Conservation (phyloP, 1,139 yeast genomes). For the Yamadazyma dendronema region DNA sequence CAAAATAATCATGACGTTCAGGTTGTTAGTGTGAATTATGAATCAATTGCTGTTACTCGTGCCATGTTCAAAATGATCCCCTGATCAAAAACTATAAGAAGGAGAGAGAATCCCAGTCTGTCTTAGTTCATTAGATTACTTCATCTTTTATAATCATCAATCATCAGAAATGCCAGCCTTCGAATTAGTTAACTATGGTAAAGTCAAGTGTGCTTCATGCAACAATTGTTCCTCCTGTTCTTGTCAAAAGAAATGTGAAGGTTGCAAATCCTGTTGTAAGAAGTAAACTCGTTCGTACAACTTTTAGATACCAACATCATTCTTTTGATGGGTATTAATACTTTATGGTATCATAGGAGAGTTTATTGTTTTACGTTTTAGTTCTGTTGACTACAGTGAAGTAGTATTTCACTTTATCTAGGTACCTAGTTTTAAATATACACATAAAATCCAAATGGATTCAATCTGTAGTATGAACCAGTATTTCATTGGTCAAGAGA, state of each 20-base stretch:
- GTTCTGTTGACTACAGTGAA: not conserved
- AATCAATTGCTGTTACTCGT: no score
- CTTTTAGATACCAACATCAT: not conserved
- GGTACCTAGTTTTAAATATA: not conserved
- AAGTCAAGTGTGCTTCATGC: conserved; percentile 13
- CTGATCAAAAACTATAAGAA: conserved; percentile 1
- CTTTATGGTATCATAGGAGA: not conserved
- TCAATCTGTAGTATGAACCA: no score
- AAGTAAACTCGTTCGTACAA: conserved; percentile 3
- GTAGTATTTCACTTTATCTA: not conserved
- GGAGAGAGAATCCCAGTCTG: not conserved
- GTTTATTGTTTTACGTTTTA: not conserved
- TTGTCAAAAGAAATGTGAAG: conserved; percentile 14
- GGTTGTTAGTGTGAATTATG: no score
- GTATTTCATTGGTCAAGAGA: no score
- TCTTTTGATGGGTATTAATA: not conserved
- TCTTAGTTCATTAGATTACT: not conserved
- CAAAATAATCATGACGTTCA: no score
- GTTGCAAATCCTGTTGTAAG: conserved; percentile 10
- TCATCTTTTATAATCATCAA: not conserved
- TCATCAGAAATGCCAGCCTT: conserved; percentile 1
- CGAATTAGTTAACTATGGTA: conserved; percentile 13
- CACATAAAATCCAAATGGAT: not conserved
- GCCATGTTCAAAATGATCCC: not conserved
- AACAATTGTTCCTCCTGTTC: conserved; percentile 13